Conservation (phyloP, 805 yeast species). For the Kodamaea restingae region DNA sequence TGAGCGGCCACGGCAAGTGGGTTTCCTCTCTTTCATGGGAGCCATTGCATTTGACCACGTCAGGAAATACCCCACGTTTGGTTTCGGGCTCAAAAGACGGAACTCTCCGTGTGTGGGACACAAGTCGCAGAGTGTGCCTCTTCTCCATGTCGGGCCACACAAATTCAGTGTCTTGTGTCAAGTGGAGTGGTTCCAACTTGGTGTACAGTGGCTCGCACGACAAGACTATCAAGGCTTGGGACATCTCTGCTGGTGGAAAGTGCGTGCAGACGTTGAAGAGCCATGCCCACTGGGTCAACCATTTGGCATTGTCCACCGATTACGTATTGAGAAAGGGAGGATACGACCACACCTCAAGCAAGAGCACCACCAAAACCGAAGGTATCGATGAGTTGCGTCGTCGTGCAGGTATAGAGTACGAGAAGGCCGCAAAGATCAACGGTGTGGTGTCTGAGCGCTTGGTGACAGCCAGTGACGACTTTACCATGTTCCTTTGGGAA, state of each 20-base stretch:
- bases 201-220: conserved; percentile 92
- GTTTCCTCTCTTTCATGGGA: conserved; percentile 90
- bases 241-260: conserved; percentile 64
- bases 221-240: conserved; percentile 92
- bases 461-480: conserved; percentile 95
- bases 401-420: conserved; percentile 58
- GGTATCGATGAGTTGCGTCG: conserved; percentile 29
- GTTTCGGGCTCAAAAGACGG: conserved; percentile 92
- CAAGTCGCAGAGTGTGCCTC: conserved; percentile 59
- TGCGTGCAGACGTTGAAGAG: conserved; percentile 75
- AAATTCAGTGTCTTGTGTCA: conserved; percentile 88
- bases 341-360: conserved; percentile 62
- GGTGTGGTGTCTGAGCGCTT: conserved; percentile 66
- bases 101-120: conserved; percentile 86
- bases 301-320: conserved; percentile 86
- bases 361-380: conserved; percentile 22
- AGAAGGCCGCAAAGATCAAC: conserved; percentile 55
- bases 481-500: conserved; percentile 97
- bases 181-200: conserved; percentile 89
- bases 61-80: conserved; percentile 64
- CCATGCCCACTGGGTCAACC: conserved; percentile 98
- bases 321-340: conserved; percentile 84
- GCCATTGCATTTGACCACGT: conserved; percentile 75
- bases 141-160: conserved; percentile 83
- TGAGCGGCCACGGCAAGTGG: conserved; percentile 86